phyloP scores from a whole-genome alignment of 805 yeast species.

The Hanseniaspora thailandica region DNA sequence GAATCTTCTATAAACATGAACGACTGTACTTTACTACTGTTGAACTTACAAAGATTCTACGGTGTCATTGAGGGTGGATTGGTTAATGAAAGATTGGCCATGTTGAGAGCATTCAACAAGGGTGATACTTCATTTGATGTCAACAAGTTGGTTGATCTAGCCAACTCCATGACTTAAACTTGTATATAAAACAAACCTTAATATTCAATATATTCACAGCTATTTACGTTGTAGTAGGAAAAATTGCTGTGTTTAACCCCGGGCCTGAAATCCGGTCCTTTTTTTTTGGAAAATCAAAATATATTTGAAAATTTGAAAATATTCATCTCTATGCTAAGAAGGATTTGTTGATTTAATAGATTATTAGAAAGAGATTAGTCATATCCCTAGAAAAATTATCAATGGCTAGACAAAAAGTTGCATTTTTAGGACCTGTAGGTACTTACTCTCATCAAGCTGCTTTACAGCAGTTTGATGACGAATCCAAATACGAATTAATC shows the following conservation, averaged over 20 bases:
- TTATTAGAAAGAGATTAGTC: not conserved
- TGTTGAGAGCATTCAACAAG: slow-evolving; percentile 55
- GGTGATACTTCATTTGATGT: slow-evolving; percentile 59
- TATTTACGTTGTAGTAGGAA: no score
- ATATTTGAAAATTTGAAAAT: no score
- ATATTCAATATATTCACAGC: no score
- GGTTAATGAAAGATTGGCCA: slow-evolving; percentile 38
- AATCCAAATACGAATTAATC: slow-evolving; percentile 20
- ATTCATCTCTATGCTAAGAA: no score
- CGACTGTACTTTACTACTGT: slow-evolving; percentile 66
- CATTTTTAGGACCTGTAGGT: slow-evolving; percentile 80
- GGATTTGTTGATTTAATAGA: no score
- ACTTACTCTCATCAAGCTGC: slow-evolving; percentile 86
- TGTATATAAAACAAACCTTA: not conserved
- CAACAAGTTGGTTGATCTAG: slow-evolving; percentile 55
- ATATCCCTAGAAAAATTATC: not conserved
- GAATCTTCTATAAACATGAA: slow-evolving; percentile 55
- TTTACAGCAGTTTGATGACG: slow-evolving; percentile 41
- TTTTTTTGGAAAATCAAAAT: no score
- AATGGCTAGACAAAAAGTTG: slow-evolving; percentile 34
- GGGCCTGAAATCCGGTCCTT: no score
- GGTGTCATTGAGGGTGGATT: slow-evolving; percentile 47
- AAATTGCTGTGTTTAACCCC: no score
- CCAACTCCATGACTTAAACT: slow-evolving; percentile 51
- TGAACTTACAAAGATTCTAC: slow-evolving; percentile 72